Conservation (phyloP, 148 eudicot species). For the Chenopodium suecicum region DNA sequence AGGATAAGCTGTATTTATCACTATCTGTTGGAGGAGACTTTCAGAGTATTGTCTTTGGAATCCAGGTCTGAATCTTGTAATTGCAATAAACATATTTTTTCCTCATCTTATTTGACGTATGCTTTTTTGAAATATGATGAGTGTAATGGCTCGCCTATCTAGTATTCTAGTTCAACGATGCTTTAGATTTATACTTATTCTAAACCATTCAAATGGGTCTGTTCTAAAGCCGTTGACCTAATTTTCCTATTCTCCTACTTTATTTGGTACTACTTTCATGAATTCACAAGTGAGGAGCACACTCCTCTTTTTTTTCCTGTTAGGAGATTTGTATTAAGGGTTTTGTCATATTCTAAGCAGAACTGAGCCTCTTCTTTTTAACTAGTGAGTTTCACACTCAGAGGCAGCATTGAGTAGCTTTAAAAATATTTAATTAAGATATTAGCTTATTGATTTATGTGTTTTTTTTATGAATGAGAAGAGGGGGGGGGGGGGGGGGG, state of each 20-base stretch:
- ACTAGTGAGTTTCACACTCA: background rate
- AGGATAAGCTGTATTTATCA: constrained; percentile 41
- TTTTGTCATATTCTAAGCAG: background rate
- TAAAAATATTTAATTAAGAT: background rate
- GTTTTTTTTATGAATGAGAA: background rate
- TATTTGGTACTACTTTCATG: background rate
- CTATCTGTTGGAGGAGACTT: constrained; percentile 56
- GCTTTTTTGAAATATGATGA: background rate
- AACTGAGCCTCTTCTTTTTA: background rate
- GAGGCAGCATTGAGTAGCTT: background rate
- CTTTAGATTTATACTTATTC: background rate
- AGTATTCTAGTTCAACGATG: too few species aligned
- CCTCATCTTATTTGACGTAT: background rate
- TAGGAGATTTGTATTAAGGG: background rate
- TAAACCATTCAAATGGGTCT: background rate
- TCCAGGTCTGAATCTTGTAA: constrained; percentile 50
- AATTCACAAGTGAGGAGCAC: background rate
- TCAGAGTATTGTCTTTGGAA: constrained; percentile 48
- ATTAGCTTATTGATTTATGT: background rate
- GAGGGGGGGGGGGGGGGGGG: too few species aligned
- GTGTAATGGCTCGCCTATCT: background rate
- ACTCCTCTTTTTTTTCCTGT: background rate
- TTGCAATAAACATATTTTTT: background rate
- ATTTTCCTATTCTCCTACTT: background rate
- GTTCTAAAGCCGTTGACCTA: background rate